Evolutionary conservation across 441 rosid genomes (phyloP), one percentile per base, ranked within the genome.

Genomic region (Brassica hybrid): DNA sequence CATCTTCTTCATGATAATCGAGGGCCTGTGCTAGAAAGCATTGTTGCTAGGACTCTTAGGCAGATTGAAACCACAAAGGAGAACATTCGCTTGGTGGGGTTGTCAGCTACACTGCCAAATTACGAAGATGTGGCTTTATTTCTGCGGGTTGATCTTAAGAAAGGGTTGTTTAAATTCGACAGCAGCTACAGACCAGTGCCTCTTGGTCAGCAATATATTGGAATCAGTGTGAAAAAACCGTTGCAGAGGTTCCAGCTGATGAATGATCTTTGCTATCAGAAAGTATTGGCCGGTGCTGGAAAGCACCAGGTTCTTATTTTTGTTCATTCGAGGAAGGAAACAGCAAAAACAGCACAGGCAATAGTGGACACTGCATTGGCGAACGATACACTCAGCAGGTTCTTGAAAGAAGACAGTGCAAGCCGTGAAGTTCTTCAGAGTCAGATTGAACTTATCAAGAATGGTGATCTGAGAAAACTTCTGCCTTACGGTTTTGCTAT

Each of bases 271-370:
- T 21, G 23, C 23, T 21, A 21, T 21, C 23, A 21, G 23, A 21
- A 21, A 21, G 23, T 21, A 21, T 21, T 21, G 23, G 23, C 23
- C 23, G 23, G 23, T 21, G 23, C 23, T 21, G 23, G 23, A 21
- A 21, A 21, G 23, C 23, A 21, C 23, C 23, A 21, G 23, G 23
- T 21, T 21, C 23, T 93, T 77, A 92, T 96, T 72, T 95, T 96
- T 74, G 99, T 96, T 74, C 99, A 96, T 83, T 96, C 99, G 2
- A 87, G 98, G 74, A 96, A 96, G 88, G 99, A 96, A 82, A 93
- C 97, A 13, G 85, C 98, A 60, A 96, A 93, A 85, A 96, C 98
- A 66, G 99, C 98, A 59, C 80, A 84, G 7, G 94, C 97, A n/a
- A 86, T 92, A 73, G 83, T 90, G 62, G 97, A 92, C 74, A 76